These are phyloP conservation scores for Brassica juncea DNA, from an alignment of 345 rosid species.

Conservation along the genomic window DNA sequence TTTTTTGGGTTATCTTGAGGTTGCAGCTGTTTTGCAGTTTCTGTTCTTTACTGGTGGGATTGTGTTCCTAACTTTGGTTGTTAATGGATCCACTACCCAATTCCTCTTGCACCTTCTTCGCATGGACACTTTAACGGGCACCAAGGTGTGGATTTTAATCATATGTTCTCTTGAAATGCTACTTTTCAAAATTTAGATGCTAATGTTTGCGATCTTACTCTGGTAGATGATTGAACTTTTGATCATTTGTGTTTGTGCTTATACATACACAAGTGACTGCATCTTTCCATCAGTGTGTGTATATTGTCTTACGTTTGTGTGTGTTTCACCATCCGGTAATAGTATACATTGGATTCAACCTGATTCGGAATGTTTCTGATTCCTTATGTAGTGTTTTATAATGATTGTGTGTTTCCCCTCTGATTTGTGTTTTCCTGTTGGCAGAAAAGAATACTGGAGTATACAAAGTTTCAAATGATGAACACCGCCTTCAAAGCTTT, in stretches of 20 bases:
- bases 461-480: conserved; percentile 86
- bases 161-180: not conserved
- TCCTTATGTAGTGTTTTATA: conserved; percentile 3
- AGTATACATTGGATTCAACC: not conserved
- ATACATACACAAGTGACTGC: not conserved
- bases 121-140: conserved; percentile 65
- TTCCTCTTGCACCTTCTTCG: conserved; percentile 71
- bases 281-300: not conserved
- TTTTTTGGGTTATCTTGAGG: conserved; percentile 10
- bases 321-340: not conserved
- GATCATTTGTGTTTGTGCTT: not conserved
- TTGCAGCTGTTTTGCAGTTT: conserved; percentile 55
- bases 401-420: not conserved
- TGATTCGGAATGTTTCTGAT: not conserved
- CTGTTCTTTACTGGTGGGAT: conserved; percentile 93
- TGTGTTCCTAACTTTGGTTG: conserved; percentile 80
- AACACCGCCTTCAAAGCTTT: conserved; percentile 76
- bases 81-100: conserved; percentile 93
- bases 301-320: not conserved
- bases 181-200: not conserved
- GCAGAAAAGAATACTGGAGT: conserved; percentile 76
- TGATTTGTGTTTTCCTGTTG: conserved; percentile 18
- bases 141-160: conserved; percentile 58
- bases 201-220: not conserved
- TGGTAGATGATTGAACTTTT: not conserved